Conservation (phyloP, 2,329 filamentous ascomycete species). For the Aspergillus carbonarius region DNA sequence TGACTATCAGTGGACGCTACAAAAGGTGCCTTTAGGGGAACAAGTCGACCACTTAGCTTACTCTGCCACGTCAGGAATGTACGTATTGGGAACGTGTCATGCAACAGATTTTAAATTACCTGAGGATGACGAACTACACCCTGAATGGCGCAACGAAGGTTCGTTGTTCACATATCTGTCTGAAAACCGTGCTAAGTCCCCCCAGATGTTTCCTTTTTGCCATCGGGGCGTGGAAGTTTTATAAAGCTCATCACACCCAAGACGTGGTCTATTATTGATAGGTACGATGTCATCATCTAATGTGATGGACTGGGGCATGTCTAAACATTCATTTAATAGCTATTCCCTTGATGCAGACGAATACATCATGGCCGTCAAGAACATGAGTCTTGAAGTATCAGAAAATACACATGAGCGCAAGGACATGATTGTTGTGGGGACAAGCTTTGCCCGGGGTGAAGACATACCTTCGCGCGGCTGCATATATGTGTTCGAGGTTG, state of each 20-base stretch:
- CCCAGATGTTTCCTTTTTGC: constrained; percentile 57
- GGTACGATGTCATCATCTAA: constrained; percentile 32
- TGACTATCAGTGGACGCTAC: constrained; percentile 73
- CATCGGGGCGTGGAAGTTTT: constrained; percentile 68
- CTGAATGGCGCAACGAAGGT: constrained; percentile 74
- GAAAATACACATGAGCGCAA: constrained; percentile 86
- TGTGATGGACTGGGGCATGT: constrained; percentile 10
- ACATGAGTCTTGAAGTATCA: constrained; percentile 82
- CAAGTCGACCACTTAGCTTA: constrained; percentile 74
- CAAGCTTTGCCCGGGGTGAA: constrained; percentile 82
- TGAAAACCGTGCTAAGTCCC: constrained; percentile 13
- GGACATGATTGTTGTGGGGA: constrained; percentile 80
- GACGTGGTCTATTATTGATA: constrained; percentile 77
- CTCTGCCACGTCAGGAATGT: constrained; percentile 71
- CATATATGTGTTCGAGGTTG: constrained; percentile 88
- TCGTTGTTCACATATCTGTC: constrained; percentile 24
- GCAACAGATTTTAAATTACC: constrained; percentile 75
- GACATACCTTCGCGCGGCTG: constrained; percentile 82
- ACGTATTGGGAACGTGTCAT: constrained; percentile 71
- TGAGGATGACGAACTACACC: constrained; percentile 79
- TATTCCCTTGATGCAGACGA: constrained; percentile 73
- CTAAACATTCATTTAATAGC: constrained; percentile 23
- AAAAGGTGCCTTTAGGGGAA: constrained; percentile 67
- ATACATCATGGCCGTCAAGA: constrained; percentile 76
- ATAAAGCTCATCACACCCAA: constrained; percentile 76